These are phyloP conservation scores for Talaromyces funiculosus DNA, from an alignment of 2,329 filamentous ascomycete genomes.

Conservation along the genomic window DNA sequence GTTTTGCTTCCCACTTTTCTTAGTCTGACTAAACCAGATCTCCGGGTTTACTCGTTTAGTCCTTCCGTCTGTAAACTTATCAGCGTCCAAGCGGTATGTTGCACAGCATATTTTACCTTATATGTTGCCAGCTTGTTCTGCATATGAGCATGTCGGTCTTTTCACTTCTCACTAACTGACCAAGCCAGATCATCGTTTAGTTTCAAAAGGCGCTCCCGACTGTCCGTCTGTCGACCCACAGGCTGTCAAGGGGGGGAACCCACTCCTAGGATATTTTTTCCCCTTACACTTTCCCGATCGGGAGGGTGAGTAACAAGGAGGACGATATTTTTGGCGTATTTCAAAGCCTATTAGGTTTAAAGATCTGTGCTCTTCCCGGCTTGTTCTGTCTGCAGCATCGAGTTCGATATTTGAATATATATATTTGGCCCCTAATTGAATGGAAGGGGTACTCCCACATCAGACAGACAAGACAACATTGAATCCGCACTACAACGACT, in stretches of 20 bases:
- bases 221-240: constrained; percentile 22
- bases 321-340: neutral
- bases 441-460: neutral
- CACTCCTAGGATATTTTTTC: neutral
- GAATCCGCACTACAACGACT: constrained; percentile 19
- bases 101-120: neutral
- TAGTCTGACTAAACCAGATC: constrained; percentile 6
- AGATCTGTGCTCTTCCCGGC: neutral
- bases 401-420: too few relatives aligned
- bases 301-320: neutral
- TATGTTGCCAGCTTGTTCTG: neutral
- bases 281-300: neutral
- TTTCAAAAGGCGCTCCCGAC: neutral
- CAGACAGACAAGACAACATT: neutral
- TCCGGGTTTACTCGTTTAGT: constrained; percentile 21
- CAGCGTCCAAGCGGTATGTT: neutral
- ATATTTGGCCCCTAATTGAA: neutral
- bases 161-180: neutral
- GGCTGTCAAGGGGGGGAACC: constrained; percentile 21
- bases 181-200: neutral
- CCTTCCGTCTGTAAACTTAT: too few relatives aligned
- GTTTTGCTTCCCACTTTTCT: neutral
- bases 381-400: too few relatives aligned
- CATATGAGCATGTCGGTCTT: neutral
- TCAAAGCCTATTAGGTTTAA: neutral